Conservation (phyloP, 169 alveolate species). For the Plasmodium inui region DNA sequence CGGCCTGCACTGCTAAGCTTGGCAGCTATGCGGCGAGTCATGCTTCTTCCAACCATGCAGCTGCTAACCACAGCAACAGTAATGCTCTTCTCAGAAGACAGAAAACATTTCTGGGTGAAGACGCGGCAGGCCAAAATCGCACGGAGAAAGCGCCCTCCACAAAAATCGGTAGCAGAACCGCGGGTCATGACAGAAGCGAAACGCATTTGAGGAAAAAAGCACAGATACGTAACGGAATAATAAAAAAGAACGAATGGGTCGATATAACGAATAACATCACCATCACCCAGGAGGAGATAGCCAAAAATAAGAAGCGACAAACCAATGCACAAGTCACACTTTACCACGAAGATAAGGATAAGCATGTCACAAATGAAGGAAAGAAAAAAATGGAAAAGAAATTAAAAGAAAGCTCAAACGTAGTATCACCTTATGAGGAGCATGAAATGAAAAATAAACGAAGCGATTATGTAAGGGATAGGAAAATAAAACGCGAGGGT, state of each 20-base stretch:
- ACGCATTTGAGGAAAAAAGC: conserved; percentile 3
- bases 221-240: not conserved
- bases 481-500: not conserved
- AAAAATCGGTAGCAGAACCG: not conserved
- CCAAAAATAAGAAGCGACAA: not conserved
- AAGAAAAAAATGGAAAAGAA: not conserved
- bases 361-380: not conserved
- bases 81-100: conserved; percentile 13
- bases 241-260: not conserved
- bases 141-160: not conserved
- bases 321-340: not conserved
- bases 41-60: not conserved
- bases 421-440: conserved; percentile 19
- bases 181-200: not conserved
- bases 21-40: not conserved
- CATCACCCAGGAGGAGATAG: not conserved
- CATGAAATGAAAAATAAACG: not conserved
- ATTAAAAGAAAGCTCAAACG: conserved; percentile 31
- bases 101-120: conserved; percentile 16
- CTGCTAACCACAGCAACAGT: not conserved
- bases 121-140: not conserved
- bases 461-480: not conserved
- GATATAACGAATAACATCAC: not conserved
- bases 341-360: not conserved
- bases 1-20: not conserved